A percentile compares a stretch with the other conserved stretches of the same genome.
Evolutionary conservation across 768 basidiomycete genomes (phyloP).

Genomic region (Coprinellus micaceus): DNA sequence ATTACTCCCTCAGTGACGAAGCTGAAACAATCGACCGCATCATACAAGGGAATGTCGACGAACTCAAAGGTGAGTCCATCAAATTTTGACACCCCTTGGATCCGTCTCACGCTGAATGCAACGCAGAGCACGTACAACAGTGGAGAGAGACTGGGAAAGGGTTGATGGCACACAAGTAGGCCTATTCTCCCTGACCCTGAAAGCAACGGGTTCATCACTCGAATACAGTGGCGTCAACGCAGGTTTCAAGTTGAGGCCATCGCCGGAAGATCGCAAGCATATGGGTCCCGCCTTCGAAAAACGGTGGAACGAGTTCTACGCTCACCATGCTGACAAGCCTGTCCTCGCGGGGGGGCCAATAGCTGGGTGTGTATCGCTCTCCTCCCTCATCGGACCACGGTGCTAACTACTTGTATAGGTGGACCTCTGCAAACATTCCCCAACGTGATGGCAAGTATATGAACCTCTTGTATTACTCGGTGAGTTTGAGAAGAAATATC

Average conservation of each 20-base stretch:
- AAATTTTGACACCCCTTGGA: not conserved
- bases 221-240: conserved; percentile 49
- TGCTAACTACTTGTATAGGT: too few species aligned
- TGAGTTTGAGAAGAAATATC: conserved; percentile 15
- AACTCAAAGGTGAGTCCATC: conserved; percentile 35
- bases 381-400: conserved; percentile 4
- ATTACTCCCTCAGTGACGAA: conserved; percentile 42
- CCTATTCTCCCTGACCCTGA: not conserved
- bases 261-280: conserved; percentile 42
- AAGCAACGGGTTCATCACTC: not conserved
- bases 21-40: conserved; percentile 48
- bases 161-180: conserved; percentile 53
- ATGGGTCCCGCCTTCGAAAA: conserved; percentile 46
- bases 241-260: conserved; percentile 56
- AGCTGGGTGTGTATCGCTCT: conserved; percentile 33
- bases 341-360: conserved; percentile 41
- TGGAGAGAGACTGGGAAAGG: conserved; percentile 40
- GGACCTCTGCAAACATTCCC: too few species aligned
- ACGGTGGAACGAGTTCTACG: conserved; percentile 51
- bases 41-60: conserved; percentile 35
- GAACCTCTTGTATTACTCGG: conserved; percentile 27
- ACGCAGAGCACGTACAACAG: conserved; percentile 17
- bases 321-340: conserved; percentile 51
- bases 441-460: conserved; percentile 21
- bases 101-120: not conserved